Evolutionary conservation across 306 rosid species (phyloP), one percentile per base, ranked within the genome.

Genomic region (Myrica gale): DNA sequence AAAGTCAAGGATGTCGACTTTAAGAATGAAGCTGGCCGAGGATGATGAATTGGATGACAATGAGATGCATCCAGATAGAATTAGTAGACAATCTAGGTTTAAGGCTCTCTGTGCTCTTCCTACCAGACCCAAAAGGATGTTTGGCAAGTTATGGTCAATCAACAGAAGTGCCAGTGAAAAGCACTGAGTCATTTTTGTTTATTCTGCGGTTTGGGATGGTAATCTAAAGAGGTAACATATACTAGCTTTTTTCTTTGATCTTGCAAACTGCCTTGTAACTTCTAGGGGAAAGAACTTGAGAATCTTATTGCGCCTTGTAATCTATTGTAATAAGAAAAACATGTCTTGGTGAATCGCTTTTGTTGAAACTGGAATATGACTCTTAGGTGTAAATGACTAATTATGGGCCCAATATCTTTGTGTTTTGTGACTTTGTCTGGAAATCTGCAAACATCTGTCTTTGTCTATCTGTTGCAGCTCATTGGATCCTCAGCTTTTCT

Each of bases 21-120:
- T 96, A 23, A 85, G 89, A 78, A 96, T 96, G 99, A 96, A 92
- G 84, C 91, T 96, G 44, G 96, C 92, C 45, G 99, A 96, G 79
- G 94, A 92, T 17, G 97, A 92, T 73, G 92, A 84, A 5, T 79
- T 90, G 37, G 90, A 84, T 41, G 96, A 85, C 70, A 85, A 85
- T 47, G 86, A 78, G 15, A 78, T 86, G 44, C 44, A 80, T 74
- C 70, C 81, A 3, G 87, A 84, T 80, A 96, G 82, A 62, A 87
- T 90, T 52, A 90, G 78, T 37, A 87, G 92, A 69, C 82, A 77
- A 46, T 83, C 90, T 39, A 90, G 74, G 90, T 83, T 90, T 51
- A 96, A 89, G 79, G 63, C 82, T 66, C 23, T 90, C 3, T 90
- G 97, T 71, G 85, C 91, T 47, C 84, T 92, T 75, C 99, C 99